Base-by-base conservation (phyloP, 192 early-diverging fungal genomes). In the Obelidium mucronatum region DNA sequence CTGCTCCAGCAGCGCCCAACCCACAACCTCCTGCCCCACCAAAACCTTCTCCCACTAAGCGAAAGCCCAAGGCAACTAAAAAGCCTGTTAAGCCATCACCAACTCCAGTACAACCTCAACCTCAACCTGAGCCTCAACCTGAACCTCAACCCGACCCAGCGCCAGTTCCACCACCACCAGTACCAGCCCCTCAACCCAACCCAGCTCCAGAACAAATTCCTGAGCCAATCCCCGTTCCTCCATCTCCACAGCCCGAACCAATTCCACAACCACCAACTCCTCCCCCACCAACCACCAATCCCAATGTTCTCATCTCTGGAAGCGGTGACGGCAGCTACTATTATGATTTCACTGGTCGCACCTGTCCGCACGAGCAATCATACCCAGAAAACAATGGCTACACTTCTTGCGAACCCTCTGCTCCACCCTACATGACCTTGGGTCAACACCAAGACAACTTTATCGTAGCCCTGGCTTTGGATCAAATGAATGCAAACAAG, bases 341-440 rank as follows among this genome's bases (percentile, higher is more conserved):
- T 42, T 72, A 72, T 35, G 70, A 72, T 39, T 24, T 35, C 26
- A 58, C 52, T 35, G 54, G 54, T 30, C 5, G n/a, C 4, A 58
- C 54, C 22, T 72, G 70, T 36, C 17, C 22, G 19, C n/a, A 30
- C 22, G 17, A 58, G 22, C 1, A 0, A 40, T 2, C 40, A 2
- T 72, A 72, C 36, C 52, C 33, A 4, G 70, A 72, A 59, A 72
- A 72, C 70, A 35, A 72, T n/a, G 70, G 54, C 3, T 58, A 58
- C 35, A 72, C 70, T 35, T 72, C 70, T 30, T 72, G 70, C 37
- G 70, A 72, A 40, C 54, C 70, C n/a, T 36, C 26, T 0, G 67
- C 70, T 26, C 55, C 70, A 36, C 54, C 54, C 11, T 72, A 72
- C 54, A 34, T 8, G n/a, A 72, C 39, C 5, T 54, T 72, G 6